These are phyloP conservation scores for Dictyophora rubrovolvata DNA, from an alignment of 768 basidiomycete genomes.

Conservation along the genomic window DNA sequence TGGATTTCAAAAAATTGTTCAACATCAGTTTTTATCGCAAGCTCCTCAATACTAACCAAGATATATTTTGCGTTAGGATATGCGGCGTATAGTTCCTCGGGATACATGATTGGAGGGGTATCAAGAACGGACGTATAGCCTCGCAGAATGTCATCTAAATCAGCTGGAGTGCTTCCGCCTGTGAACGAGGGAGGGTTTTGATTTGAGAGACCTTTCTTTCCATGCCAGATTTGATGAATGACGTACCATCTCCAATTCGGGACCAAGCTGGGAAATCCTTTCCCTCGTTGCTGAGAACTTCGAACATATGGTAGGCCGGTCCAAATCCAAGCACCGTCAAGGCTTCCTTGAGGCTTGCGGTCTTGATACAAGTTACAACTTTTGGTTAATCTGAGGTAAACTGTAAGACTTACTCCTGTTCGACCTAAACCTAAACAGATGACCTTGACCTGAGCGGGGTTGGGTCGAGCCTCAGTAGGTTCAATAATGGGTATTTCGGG, in stretches of 20 bases:
- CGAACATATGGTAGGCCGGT: conserved; percentile 2
- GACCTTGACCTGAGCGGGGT: neutral
- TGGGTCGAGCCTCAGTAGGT: neutral
- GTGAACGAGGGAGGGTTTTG: neutral
- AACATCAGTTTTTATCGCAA: neutral
- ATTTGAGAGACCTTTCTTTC: neutral
- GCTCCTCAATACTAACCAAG: neutral
- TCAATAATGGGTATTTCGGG: neutral
- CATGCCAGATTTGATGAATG: neutral
- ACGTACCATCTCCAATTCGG: neutral
- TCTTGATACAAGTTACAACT: neutral
- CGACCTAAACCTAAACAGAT: conserved; percentile 5
- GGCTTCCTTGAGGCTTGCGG: neutral
- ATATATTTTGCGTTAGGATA: neutral
- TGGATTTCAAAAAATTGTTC: neutral
- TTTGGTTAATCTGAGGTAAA: neutral
- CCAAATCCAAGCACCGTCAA: neutral
- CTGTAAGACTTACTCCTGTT: conserved; percentile 1
- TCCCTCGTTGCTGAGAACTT: neutral
- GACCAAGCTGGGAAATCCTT: conserved; percentile 2
- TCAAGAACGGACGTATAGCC: neutral
- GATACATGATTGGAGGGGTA: neutral
- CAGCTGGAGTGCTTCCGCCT: neutral
- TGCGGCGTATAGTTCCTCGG: neutral
- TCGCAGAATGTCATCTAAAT: conserved; percentile 1